Conservation (phyloP, 2,329 filamentous ascomycete species). For the Rhinocladiella mackenziei region DNA sequence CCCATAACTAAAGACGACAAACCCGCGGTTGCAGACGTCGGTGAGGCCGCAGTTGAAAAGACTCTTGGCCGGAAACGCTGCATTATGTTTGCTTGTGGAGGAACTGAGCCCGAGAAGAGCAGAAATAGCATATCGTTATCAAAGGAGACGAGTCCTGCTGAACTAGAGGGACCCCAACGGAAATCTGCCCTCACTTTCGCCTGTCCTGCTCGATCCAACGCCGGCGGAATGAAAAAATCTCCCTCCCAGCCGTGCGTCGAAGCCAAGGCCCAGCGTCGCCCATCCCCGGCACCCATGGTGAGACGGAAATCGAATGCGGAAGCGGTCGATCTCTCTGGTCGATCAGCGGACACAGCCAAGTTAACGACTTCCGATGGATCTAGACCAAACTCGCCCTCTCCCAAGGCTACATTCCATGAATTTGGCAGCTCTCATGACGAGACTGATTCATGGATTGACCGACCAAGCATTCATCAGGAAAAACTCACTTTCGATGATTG, state of each 20-base stretch:
- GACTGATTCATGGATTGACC: conserved; percentile 88
- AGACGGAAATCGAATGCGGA: conserved; percentile 17
- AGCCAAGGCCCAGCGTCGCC: conserved; percentile 32
- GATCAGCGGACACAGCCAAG: conserved; percentile 19
- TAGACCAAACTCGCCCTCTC: conserved; percentile 1
- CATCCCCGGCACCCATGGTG: conserved; percentile 36
- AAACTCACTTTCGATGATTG: conserved; percentile 88
- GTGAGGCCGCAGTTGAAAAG: conserved; percentile 59
- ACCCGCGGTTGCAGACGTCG: conserved; percentile 35
- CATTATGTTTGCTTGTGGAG: conserved; percentile 85
- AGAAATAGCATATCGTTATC: conserved; percentile 34
- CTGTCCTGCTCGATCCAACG: conserved; percentile 40
- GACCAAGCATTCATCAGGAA: conserved; percentile 58
- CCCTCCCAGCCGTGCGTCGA: conserved; percentile 26
- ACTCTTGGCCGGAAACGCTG: conserved; percentile 73
- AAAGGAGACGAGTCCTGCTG: conserved; percentile 32
- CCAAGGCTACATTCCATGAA: conserved; percentile 65
- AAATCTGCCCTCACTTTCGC: conserved; percentile 46
- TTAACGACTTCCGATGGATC: conserved; percentile 1
- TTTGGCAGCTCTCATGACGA: conserved; percentile 79
- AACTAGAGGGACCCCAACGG: conserved; percentile 38
- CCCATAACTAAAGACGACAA: conserved; percentile 31
- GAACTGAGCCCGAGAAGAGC: conserved; percentile 51
- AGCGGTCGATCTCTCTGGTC: conserved; percentile 18
- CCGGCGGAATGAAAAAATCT: conserved; percentile 21